Base-by-base conservation (phyloP, 1,139 yeast species). In the Blastobotrys serpentis region DNA sequence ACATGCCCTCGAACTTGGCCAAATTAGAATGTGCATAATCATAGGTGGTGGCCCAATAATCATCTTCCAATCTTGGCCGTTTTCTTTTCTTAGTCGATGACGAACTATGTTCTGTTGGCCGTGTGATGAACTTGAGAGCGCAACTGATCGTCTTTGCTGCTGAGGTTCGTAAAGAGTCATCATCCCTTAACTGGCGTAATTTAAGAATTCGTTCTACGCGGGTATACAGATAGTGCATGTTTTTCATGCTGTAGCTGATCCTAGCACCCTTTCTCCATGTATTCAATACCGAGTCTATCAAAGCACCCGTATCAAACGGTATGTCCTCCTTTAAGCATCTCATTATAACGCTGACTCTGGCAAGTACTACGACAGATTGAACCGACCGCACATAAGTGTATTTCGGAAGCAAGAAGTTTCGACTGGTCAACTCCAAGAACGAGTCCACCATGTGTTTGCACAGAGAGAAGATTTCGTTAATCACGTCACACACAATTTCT, bases 221-320 rank as follows among this genome's bases (percentile, higher is more conserved):
- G 23, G 19, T 18, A 18, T 36, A 36, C 16, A 19, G 10, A 19
- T 19, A 36, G 14, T 36, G 22, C 40, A 36, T 36, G 22, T 36
- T 36, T 36, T 36, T 23, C 40, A 36, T 36, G 13, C 40, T 36
- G 14, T 36, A 36, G 40, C 40, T 36, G n/a, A n/a, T 18, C 25
- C 22, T 18, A 8, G 40, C 19, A 6, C 25, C 40, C 10, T 13
- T 36, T 4, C 40, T n/a, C 40, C 40, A 36, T 4, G 22, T 14
- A 14, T 3, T 4, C 4, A 36, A 14, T 8, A 36, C 14, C 13
- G 23, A 17, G 13, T 36, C 40, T 8, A 36, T 36, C 22, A 17
- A 10, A 3, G 40, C 22, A 11, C 16, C 16, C 19, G 22, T 7
- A 17, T 36, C 40, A 36, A 19, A 18, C 14, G 40, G 40, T 4